Conservation (phyloP, 2,329 filamentous ascomycete species). For the Emmonsiellopsis sp. region DNA sequence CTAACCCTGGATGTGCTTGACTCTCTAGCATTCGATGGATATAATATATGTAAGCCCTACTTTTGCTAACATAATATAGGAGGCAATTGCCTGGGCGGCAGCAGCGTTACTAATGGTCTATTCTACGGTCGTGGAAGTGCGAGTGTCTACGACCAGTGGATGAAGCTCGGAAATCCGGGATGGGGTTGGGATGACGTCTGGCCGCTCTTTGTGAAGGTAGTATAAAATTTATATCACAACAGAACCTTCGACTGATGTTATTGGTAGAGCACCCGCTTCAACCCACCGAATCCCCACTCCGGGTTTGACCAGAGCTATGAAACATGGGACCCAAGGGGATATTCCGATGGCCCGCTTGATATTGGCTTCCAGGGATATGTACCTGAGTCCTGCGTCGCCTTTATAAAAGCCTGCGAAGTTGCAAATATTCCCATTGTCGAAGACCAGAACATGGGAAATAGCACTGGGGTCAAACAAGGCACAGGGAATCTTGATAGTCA, state of each 20-base stretch:
- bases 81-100: conserved; percentile 11
- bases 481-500: conserved; percentile 17
- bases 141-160: conserved; percentile 11
- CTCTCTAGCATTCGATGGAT: background rate
- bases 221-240: background rate
- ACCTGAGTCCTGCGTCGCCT: conserved; percentile 18
- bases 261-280: conserved; percentile 17
- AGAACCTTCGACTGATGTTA: background rate
- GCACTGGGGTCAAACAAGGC: conserved; percentile 23
- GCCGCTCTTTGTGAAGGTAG: conserved; percentile 4
- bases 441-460: conserved; percentile 22
- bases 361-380: conserved; percentile 17
- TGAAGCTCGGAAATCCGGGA: conserved; percentile 10
- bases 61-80: conserved; percentile 2
- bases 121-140: conserved; percentile 11
- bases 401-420: conserved; percentile 20
- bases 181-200: conserved; percentile 13
- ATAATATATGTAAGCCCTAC: background rate
- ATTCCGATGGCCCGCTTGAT: conserved; percentile 11
- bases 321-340: conserved; percentile 20
- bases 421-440: conserved; percentile 22
- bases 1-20: background rate
- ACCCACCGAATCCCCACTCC: conserved; percentile 16
- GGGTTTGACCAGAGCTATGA: conserved; percentile 20
- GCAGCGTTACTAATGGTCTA: conserved; percentile 10